These are phyloP conservation scores for Infundibulicybe gibba DNA, from an alignment of 768 basidiomycete genomes.

Conservation along the genomic window DNA sequence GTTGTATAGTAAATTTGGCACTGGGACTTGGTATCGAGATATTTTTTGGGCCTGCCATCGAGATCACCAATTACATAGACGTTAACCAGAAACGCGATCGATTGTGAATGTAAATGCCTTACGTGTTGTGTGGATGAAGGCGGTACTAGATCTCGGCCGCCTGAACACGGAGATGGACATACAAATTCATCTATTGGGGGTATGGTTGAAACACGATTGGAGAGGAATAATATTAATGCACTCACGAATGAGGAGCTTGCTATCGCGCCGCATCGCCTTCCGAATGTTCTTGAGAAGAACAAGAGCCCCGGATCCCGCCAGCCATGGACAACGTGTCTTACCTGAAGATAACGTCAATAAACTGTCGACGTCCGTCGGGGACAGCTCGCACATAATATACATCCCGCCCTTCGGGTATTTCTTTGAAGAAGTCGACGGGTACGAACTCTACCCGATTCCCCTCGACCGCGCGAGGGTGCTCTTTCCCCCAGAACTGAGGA, in stretches of 20 bases:
- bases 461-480: constrained; percentile 30
- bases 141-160: no score
- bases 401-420: constrained; percentile 30
- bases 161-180: no score
- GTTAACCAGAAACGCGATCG: no score
- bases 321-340: constrained; percentile 28
- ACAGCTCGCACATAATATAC: constrained; percentile 36
- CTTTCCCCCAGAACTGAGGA: constrained; percentile 26
- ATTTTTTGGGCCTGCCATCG: no score
- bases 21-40: no score
- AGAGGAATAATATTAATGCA: background rate
- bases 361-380: background rate
- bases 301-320: constrained; percentile 28
- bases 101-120: no score
- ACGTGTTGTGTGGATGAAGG: no score
- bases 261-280: constrained; percentile 26
- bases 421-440: constrained; percentile 35
- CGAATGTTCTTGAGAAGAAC: constrained; percentile 25
- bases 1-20: constrained; percentile 27
- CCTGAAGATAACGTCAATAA: constrained; percentile 8
- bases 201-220: background rate
- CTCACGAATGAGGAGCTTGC: constrained; percentile 34
- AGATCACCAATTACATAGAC: no score
- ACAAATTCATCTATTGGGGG: no score
- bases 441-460: constrained; percentile 31